Evolutionary conservation across 163 green algal species (phyloP).

Genomic region (Scenedesmus sp.): DNA sequence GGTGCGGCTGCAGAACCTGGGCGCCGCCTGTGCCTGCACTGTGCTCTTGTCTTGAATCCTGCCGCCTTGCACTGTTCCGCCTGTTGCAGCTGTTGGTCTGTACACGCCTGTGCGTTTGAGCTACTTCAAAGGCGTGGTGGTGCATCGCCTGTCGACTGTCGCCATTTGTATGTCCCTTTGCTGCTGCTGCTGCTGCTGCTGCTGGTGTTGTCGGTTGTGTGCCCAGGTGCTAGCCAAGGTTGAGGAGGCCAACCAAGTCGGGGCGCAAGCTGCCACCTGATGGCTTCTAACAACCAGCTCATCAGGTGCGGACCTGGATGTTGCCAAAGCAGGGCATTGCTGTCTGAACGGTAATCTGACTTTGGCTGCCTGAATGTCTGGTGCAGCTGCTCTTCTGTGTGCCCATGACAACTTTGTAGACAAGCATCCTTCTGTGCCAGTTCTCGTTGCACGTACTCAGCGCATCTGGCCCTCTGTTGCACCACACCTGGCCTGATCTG

Average conservation of each 20-base stretch:
- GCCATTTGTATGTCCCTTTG: too few species aligned
- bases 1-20: constrained; percentile 57
- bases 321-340: not conserved
- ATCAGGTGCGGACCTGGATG: constrained; percentile 75
- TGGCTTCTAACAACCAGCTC: constrained; percentile 95
- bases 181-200: not conserved
- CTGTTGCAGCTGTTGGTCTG: not conserved
- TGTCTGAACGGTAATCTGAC: not conserved
- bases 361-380: not conserved
- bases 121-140: not conserved
- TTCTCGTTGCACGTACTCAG: not conserved
- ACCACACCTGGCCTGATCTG: not conserved
- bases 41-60: too few species aligned
- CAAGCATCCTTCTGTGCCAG: not conserved
- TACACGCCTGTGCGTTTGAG: too few species aligned
- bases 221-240: constrained; percentile 88
- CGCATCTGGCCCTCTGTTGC: not conserved
- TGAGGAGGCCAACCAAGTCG: constrained; percentile 88
- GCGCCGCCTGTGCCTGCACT: not conserved
- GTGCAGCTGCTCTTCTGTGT: not conserved
- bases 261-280: constrained; percentile 85
- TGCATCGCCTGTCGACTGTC: not conserved
- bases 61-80: not conserved
- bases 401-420: not conserved
- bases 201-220: constrained; percentile 44